phyloP scores from a whole-genome alignment of 768 basidiomycete genomes.

The Boletales sp. region DNA sequence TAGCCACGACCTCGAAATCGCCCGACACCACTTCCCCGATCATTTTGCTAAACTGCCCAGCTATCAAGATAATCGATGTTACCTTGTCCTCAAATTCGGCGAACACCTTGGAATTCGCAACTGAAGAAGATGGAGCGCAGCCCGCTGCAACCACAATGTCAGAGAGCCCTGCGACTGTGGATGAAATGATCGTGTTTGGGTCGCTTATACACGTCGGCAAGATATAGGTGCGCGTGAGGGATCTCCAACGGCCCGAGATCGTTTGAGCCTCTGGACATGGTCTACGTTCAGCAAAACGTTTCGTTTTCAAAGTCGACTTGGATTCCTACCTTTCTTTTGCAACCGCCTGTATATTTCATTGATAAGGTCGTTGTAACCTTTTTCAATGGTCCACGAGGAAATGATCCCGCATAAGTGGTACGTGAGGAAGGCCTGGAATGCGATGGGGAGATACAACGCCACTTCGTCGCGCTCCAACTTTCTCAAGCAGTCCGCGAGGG shows the following conservation, averaged over 20 bases:
- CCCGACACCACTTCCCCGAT: constrained; percentile 4
- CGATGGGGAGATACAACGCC: constrained; percentile 5
- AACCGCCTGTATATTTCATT: constrained; percentile 6
- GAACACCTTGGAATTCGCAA: not conserved
- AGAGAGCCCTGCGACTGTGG: not conserved
- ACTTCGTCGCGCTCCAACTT: not conserved
- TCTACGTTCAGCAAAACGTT: not conserved
- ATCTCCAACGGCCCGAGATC: constrained; percentile 11
- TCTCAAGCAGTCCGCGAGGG: not conserved
- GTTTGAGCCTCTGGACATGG: constrained; percentile 4
- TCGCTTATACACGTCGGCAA: not conserved
- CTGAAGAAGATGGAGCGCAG: not conserved
- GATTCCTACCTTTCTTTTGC: constrained; percentile 4
- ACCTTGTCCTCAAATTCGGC: constrained; percentile 4
- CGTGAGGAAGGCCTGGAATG: constrained; percentile 8
- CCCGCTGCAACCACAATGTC: constrained; percentile 7
- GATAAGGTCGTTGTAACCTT: constrained; percentile 1
- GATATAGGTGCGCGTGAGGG: constrained; percentile 9
- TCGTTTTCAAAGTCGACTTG: not conserved
- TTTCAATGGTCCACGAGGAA: constrained; percentile 12
- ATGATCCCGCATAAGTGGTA: not conserved
- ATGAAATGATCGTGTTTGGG: not conserved
- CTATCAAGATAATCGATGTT: not conserved
- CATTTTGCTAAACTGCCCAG: constrained; percentile 5
- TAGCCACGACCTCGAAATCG: constrained; percentile 6